Conservation (phyloP, 139 green algal species). For the Volvox africanus region DNA sequence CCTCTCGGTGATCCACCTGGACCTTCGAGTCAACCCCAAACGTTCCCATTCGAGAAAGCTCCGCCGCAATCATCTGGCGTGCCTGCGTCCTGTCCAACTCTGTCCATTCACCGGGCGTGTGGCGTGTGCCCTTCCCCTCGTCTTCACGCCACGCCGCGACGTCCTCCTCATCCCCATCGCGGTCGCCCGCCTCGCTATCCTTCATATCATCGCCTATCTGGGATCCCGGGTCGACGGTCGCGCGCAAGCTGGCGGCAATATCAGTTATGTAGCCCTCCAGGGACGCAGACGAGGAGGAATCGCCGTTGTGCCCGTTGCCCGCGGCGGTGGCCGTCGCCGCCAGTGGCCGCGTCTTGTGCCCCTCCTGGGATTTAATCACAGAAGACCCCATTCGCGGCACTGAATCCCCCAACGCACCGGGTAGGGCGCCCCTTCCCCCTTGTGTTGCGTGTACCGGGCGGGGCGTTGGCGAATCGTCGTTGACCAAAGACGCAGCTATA, state of each 20-base stretch:
- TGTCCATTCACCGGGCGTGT: neutral
- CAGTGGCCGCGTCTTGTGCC: too few relatives aligned
- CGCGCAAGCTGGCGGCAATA: neutral
- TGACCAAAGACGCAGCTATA: too few relatives aligned
- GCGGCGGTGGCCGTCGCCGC: neutral
- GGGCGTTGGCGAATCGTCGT: too few relatives aligned
- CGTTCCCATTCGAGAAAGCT: neutral
- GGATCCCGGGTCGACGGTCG: neutral
- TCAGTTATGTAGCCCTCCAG: conserved; percentile 11
- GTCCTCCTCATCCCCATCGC: neutral
- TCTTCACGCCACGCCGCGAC: neutral
- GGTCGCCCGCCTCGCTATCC: neutral
- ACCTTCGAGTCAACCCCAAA: neutral
- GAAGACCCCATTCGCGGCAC: neutral
- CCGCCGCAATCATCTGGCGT: neutral
- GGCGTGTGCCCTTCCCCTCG: too few relatives aligned
- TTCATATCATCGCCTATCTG: too few relatives aligned
- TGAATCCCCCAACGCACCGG: neutral
- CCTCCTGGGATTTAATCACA: neutral
- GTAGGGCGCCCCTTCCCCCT: too few relatives aligned
- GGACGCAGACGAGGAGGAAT: neutral
- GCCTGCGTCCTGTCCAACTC: neutral
- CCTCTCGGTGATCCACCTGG: neutral
- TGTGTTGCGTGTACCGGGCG: too few relatives aligned
- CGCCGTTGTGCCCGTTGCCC: neutral